Percentiles rank a stretch among this genome's conserved stretches.
These are phyloP conservation scores for Eucalyptus guilfoylei DNA, from an alignment of 345 rosid genomes.

Conservation along the genomic window DNA sequence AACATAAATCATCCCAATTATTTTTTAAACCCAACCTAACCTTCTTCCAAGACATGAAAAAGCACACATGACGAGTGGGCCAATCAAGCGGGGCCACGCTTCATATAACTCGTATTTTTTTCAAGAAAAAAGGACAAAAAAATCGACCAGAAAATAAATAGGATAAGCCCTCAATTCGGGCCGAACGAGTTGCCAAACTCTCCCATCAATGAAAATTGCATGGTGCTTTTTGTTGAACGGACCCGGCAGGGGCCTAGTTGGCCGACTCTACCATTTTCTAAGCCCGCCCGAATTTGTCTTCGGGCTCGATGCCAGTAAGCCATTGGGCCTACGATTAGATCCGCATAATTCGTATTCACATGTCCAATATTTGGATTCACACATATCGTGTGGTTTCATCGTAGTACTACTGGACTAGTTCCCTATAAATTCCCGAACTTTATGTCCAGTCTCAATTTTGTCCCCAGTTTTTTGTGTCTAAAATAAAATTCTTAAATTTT, in stretches of 20 bases:
- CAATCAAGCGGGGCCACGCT: neutral
- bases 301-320: neutral
- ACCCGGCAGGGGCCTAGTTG: neutral
- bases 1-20: neutral
- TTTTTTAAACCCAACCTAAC: neutral
- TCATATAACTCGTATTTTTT: too few relatives aligned
- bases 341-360: neutral
- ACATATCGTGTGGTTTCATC: neutral
- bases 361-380: neutral
- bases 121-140: too few relatives aligned
- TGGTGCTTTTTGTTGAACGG: neutral
- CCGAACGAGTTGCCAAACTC: neutral
- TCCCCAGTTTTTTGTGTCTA: too few relatives aligned
- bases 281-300: neutral
- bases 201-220: neutral
- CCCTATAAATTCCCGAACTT: neutral
- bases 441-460: neutral
- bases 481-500: too few relatives aligned
- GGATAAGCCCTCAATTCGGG: neutral
- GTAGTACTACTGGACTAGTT: neutral
- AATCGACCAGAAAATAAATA: neutral
- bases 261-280: neutral
- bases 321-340: neutral
- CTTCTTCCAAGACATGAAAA: neutral
- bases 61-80: neutral